Percentiles rank a stretch among this genome's conserved stretches.
Conservation (phyloP, 345 rosid species). For the Gossypium turneri region DNA sequence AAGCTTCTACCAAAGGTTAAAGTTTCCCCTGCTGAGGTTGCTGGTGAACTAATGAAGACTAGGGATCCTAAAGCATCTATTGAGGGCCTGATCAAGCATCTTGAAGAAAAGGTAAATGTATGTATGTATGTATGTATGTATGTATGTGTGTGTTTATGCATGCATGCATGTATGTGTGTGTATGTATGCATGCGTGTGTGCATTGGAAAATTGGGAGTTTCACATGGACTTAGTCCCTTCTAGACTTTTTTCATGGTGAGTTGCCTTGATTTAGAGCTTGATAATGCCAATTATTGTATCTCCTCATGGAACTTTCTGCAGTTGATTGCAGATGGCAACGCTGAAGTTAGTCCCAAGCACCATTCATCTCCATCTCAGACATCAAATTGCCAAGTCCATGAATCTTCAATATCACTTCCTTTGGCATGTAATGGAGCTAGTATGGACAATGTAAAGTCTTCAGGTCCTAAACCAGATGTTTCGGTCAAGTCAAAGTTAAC, state of each 20-base stretch:
- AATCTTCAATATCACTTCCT: neutral
- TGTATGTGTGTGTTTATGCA: neutral
- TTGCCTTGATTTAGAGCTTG: neutral
- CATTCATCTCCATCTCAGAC: neutral
- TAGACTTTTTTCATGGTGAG: neutral
- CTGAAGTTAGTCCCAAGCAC: neutral
- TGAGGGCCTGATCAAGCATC: conserved; percentile 22
- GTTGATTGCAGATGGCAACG: conserved; percentile 6
- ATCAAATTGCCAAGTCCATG: neutral
- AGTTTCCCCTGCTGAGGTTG: conserved; percentile 39
- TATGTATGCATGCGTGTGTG: too few relatives aligned
- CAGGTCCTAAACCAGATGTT: neutral
- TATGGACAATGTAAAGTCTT: neutral
- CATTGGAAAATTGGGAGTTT: neutral
- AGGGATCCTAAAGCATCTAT: conserved; percentile 22
- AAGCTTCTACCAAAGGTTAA: conserved; percentile 26
- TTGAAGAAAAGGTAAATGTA: conserved; percentile 30
- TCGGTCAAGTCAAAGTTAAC: neutral
- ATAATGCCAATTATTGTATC: neutral
- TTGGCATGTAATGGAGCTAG: neutral
- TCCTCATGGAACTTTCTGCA: neutral
- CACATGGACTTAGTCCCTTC: neutral
- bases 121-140: neutral
- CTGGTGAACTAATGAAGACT: conserved; percentile 35
- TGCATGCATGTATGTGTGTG: neutral